Evolutionary conservation across 2,329 filamentous ascomycete species (phyloP).

Genomic region (Exserohilum turcica): DNA sequence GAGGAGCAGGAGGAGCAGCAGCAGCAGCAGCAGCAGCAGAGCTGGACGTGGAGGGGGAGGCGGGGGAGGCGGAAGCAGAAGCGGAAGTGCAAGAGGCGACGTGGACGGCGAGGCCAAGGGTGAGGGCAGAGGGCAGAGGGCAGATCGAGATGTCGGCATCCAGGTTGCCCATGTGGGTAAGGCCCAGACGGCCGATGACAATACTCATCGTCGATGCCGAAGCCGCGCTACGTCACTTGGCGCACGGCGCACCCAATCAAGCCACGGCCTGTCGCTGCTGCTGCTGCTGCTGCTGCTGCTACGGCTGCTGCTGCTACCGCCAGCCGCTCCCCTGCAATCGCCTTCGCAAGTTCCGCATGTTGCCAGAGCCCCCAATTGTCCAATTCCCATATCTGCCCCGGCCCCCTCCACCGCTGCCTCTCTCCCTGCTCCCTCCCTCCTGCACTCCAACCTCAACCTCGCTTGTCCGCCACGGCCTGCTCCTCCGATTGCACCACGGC

Average conservation of each 20-base stretch:
- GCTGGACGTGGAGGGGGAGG: background rate
- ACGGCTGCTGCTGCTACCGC: background rate
- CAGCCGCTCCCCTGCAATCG: slow-evolving; percentile 10
- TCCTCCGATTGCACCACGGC: background rate
- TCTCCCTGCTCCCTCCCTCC: slow-evolving; percentile 2
- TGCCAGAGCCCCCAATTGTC: slow-evolving; percentile 11
- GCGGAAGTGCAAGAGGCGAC: background rate
- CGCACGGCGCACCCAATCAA: slow-evolving; percentile 5
- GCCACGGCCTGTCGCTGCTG: background rate
- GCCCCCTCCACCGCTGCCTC: background rate
- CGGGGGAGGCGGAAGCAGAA: background rate
- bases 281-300: background rate
- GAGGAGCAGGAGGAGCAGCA: background rate
- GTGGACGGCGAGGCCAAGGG: background rate
- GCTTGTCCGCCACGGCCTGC: background rate
- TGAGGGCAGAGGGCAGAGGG: background rate
- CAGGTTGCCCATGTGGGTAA: background rate
- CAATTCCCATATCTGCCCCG: slow-evolving; percentile 13
- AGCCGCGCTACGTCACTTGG: slow-evolving; percentile 11
- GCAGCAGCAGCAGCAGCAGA: too few species aligned
- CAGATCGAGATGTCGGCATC: background rate
- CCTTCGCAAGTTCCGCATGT: slow-evolving; percentile 16
- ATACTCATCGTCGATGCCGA: slow-evolving; percentile 9
- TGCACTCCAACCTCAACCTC: background rate
- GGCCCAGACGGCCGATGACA: slow-evolving; percentile 1